Conservation (phyloP, 2,329 filamentous ascomycete species). For the Neopestalotiopsis sp. region DNA sequence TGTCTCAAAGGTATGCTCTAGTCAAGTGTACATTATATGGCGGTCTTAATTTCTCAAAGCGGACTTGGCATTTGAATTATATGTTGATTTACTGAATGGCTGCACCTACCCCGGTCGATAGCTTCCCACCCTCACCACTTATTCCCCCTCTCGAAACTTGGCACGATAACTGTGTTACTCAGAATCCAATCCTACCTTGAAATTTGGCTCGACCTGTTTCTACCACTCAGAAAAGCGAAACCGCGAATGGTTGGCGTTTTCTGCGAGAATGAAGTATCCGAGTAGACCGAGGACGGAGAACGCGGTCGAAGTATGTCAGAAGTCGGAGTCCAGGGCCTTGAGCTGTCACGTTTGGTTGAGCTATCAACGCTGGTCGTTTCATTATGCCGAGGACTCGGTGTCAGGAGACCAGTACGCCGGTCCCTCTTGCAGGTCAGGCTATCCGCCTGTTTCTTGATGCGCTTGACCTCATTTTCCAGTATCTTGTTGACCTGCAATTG, state of each 20-base stretch:
- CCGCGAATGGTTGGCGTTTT: not conserved
- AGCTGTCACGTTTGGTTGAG: not conserved
- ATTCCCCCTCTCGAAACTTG: not conserved
- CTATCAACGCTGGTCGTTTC: not conserved
- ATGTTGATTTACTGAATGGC: too few relatives aligned
- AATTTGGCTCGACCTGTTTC: not conserved
- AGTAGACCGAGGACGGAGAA: not conserved
- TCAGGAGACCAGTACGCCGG: not conserved
- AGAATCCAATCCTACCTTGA: not conserved
- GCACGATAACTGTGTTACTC: not conserved
- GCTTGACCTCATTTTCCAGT: conserved; percentile 4
- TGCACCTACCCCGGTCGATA: too few relatives aligned
- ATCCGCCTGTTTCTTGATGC: not conserved
- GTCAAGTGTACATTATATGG: too few relatives aligned
- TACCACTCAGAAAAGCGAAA: not conserved
- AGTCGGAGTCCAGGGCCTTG: not conserved
- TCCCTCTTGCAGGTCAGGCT: not conserved
- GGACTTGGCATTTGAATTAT: too few relatives aligned
- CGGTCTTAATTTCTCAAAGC: too few relatives aligned
- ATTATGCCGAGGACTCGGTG: not conserved
- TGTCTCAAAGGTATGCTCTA: too few relatives aligned
- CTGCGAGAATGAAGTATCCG: not conserved
- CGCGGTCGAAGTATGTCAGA: not conserved
- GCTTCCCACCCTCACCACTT: too few relatives aligned
- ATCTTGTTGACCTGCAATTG: conserved; percentile 10